Evolutionary conservation across 352 stramenopile genomes (phyloP), one percentile per base, ranked within the genome.

Genomic region (Globisporangium takayamanum): DNA sequence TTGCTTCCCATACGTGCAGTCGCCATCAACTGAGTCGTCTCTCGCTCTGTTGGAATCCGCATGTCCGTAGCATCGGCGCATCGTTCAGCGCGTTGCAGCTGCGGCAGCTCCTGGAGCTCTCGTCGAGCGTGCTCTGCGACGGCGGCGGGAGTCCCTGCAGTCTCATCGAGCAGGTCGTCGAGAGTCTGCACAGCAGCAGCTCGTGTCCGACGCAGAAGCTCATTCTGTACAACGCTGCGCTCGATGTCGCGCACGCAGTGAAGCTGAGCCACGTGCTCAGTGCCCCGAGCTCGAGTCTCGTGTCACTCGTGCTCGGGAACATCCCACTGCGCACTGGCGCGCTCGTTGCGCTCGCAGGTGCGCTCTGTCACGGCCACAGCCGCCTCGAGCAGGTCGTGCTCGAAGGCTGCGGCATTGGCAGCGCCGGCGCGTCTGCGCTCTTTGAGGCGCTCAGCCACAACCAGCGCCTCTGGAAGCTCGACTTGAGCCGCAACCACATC

Each of bases 351-450:
- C 47, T 92, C 12, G 82, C 78, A 18, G 70, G 66, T 20, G 68
- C 70, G 8, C 50, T 89, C 20, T 72, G 69, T 12, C 74, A 78
- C 28, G 75, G 69, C 46, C 66, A 78, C 26, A 70, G 70, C 50
- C 78, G 73, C 30, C 62, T 92, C 39, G 70, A 88, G 53, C 79
- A 89, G 62, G 71, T 92, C 55, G 82, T 89, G 47, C 66, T 92
- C 12, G 82, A 92, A 55, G 70, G 66, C 37, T 92, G 82, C 36
- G 57, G 54, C 33, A 63, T 91, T 42, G 78, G 82, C 47, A 89
- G 66, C 51, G 62, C 63, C 14, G 74, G 76, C 16, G 79, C 68
- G 10, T 68, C 68, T 16, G 75, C 76, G 4, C 59, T 92, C 10
- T 66, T 72, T 36, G 77, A 88, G 55, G 73, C 76, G 1, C 55